Base-by-base conservation (phyloP, 352 stramenopile genomes). In the Phytophthora citrophthora region DNA sequence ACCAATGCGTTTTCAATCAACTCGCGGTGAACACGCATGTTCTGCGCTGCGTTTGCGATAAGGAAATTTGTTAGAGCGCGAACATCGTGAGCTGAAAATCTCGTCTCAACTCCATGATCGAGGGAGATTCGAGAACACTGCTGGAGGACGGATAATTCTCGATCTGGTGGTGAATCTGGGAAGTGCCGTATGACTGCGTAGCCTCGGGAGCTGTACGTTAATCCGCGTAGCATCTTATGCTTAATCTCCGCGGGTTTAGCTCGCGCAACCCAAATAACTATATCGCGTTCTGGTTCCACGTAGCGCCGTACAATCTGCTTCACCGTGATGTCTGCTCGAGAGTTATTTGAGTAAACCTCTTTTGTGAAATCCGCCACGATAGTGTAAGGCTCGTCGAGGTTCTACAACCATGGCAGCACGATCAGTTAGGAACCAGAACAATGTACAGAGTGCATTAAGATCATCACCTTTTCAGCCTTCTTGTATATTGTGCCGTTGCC, bases 251-350 rank as follows among this genome's bases (percentile, higher is more conserved):
- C 56, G 16, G 81, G 79, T 10, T 79, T 60, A 23, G 81, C 71
- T 39, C 65, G 72, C n/a, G 79, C 64, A 9, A 72, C 73, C 79
- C 77, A 90, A 16, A 86, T 79, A 16, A 90, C 77, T 31, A 90
- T 69, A 20, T 86, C 65, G 18, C 81, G 79, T 47, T 83, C 81
- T 23, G 66, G 26, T 18, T 88, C 79, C 1, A 85, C 68, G 63
- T 75, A 86, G 11, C 81, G 75, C 1, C 79, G 70, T 36, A 87
- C 57, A 32, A 90, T 67, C 40, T 89, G 77, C 61, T 84, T 74
- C 32, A 86, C 68, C 23, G 72, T 70, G 50, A 89, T 78, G 34
- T 81, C 62, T 8, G 75, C 76, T 36, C 67, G 66, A 32, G 64
- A 84, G 54, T 62, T 76, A 61, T 85, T 83, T 1, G 63, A 75